Evolutionary conservation across 78 protist genomes (phyloP).

Genomic region (Dictyostelium capitatum): DNA sequence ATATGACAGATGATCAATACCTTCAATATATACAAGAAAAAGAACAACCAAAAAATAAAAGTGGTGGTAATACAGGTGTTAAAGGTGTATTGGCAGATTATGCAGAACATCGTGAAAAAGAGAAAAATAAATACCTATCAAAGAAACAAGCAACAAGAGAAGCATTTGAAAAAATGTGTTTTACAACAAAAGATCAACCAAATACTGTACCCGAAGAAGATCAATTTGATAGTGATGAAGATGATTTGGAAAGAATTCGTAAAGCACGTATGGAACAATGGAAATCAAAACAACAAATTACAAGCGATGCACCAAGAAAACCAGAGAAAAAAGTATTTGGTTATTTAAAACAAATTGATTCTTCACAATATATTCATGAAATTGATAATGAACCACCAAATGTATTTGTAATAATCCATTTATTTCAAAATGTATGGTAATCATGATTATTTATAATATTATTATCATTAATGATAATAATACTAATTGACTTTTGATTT

Average conservation of each 20-base stretch:
- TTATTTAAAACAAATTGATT: conserved; percentile 47
- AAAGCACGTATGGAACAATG: conserved; percentile 30
- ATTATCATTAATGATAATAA: no score
- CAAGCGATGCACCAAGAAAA: neutral
- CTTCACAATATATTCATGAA: conserved; percentile 47
- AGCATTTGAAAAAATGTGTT: conserved; percentile 42
- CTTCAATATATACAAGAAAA: neutral
- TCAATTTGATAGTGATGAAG: conserved; percentile 10
- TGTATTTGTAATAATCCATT: conserved; percentile 70
- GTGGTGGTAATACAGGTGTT: conserved; percentile 77
- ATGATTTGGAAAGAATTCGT: conserved; percentile 47
- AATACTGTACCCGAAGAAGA: conserved; percentile 1
- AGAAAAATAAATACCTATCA: conserved; percentile 36
- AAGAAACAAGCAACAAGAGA: neutral
- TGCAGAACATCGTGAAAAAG: conserved; percentile 45
- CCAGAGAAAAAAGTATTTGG: conserved; percentile 55
- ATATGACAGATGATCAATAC: conserved; percentile 39
- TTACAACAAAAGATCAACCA: conserved; percentile 48
- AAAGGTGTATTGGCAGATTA: conserved; percentile 74
- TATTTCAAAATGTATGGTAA: conserved; percentile 68
- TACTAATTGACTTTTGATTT: no score
- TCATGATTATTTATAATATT: no score
- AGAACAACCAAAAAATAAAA: neutral
- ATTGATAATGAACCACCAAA: conserved; percentile 76
- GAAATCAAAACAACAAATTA: conserved; percentile 6